These are phyloP conservation scores for Pilatotrama ljubarskyi DNA, from an alignment of 768 basidiomycete genomes.

Conservation along the genomic window DNA sequence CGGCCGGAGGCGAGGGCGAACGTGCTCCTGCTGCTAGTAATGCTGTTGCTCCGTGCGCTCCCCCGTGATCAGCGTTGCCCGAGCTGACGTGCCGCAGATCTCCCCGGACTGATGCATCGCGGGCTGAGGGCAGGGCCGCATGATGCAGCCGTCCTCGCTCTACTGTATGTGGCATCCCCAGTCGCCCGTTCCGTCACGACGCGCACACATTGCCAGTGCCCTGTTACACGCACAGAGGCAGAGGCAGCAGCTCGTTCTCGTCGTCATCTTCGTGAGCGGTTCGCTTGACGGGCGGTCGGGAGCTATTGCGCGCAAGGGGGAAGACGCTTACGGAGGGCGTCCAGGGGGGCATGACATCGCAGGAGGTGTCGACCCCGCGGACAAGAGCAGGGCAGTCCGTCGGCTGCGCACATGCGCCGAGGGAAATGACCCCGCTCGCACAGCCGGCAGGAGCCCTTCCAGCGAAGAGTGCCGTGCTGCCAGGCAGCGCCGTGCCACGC, in stretches of 20 bases:
- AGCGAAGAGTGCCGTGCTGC: no score
- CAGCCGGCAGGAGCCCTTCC: background rate
- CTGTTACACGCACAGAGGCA: background rate
- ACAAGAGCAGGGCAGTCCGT: background rate
- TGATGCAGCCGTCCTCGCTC: background rate
- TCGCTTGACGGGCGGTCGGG: background rate
- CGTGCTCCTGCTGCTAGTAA: slow-evolving; percentile 4
- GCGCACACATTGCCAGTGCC: background rate
- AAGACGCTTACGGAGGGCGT: background rate
- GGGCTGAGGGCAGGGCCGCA: slow-evolving; percentile 10
- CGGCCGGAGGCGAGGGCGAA: background rate
- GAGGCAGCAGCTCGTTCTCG: no score
- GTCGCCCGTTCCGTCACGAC: background rate
- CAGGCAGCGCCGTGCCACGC: background rate
- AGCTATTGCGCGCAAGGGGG: background rate
- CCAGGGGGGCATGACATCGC: background rate
- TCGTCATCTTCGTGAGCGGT: no score
- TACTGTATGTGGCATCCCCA: background rate
- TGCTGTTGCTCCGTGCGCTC: background rate
- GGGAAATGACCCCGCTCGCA: background rate
- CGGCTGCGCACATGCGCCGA: background rate
- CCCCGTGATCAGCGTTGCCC: slow-evolving; percentile 14
- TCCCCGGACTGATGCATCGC: slow-evolving; percentile 8
- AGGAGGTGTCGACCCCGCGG: background rate
- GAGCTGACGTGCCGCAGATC: slow-evolving; percentile 16